Percentiles rank a stretch among this genome's conserved stretches.
These are phyloP conservation scores for Gaultheria prostrata DNA, from an alignment of 148 eudicot species.

Conservation along the genomic window DNA sequence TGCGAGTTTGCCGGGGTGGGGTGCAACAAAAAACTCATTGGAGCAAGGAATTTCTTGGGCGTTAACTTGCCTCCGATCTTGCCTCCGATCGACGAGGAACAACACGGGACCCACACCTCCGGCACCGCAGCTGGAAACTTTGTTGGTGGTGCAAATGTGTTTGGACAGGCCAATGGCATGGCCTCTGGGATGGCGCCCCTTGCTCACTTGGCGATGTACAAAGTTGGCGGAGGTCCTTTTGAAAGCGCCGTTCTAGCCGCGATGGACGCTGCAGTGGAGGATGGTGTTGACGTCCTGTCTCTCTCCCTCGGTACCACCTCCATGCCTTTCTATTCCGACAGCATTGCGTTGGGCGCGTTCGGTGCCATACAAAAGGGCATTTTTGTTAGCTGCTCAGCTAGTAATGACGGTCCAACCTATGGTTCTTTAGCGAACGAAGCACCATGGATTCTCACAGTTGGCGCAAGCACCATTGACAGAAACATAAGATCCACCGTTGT, in stretches of 20 bases:
- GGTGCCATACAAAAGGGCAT: conserved; percentile 48
- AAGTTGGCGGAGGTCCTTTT: conserved; percentile 8
- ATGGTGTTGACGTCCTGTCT: conserved; percentile 40
- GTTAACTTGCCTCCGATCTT: neutral
- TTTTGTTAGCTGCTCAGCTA: conserved; percentile 55
- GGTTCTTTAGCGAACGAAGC: conserved; percentile 21
- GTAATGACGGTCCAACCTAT: conserved; percentile 39
- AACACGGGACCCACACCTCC: conserved; percentile 56
- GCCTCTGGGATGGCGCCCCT: conserved; percentile 50
- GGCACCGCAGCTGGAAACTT: conserved; percentile 45
- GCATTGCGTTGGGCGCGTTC: conserved; percentile 40
- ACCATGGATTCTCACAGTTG: conserved; percentile 38
- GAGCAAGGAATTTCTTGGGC: conserved; percentile 32
- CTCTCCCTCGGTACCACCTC: conserved; percentile 40
- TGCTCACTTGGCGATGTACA: conserved; percentile 45
- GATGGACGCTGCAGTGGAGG: conserved; percentile 30
- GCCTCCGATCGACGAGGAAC: conserved; percentile 32
- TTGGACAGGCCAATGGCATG: conserved; percentile 43
- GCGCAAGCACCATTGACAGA: conserved; percentile 37
- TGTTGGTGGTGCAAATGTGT: conserved; percentile 31
- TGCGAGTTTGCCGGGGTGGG: conserved; percentile 32
- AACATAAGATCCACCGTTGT: conserved; percentile 20
- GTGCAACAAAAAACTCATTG: conserved; percentile 61
- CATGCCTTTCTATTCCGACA: conserved; percentile 18
- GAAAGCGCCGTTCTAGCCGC: conserved; percentile 24